These are phyloP conservation scores for Mycena citricolor DNA, from an alignment of 1,284 basidiomycete species.

Conservation along the genomic window DNA sequence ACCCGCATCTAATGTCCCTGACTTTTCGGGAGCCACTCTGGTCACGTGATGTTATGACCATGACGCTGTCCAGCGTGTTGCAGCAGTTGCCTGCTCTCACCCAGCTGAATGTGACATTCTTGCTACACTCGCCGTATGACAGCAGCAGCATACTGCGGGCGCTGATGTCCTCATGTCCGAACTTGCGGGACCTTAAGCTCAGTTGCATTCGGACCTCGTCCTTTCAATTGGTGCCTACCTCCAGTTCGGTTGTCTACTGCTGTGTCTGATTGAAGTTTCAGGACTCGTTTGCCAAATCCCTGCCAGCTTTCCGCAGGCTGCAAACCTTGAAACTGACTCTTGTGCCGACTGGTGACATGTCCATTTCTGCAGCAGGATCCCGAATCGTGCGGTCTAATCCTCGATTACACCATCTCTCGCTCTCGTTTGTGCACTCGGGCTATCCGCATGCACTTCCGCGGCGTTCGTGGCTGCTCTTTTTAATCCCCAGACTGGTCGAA, in stretches of 20 bases:
- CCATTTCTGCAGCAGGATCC: conserved; percentile 54
- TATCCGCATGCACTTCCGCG: conserved; percentile 40
- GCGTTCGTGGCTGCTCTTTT: conserved; percentile 39
- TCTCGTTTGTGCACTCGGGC: conserved; percentile 56
- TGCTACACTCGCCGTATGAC: conserved; percentile 70
- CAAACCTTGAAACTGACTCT: conserved; percentile 59
- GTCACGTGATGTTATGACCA: conserved; percentile 63
- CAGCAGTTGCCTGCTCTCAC: conserved; percentile 52
- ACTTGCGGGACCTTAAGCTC: conserved; percentile 58
- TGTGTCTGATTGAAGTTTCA: conserved; percentile 23
- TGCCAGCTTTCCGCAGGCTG: conserved; percentile 59
- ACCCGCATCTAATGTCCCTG: conserved; percentile 46
- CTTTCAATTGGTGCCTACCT: conserved; percentile 66
- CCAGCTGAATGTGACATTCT: conserved; percentile 60
- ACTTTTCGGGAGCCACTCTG: conserved; percentile 64
- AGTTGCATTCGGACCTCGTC: conserved; percentile 67
- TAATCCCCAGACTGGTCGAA: conserved; percentile 35
- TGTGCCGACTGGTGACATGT: conserved; percentile 65
- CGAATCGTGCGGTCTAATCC: conserved; percentile 65
- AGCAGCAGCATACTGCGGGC: conserved; percentile 65
- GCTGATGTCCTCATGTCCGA: conserved; percentile 61
- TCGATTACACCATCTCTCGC: conserved; percentile 57
- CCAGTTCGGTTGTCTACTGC: background rate
- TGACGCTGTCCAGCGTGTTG: conserved; percentile 56
- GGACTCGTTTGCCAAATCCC: conserved; percentile 54